phyloP scores from a whole-genome alignment of 257 asterid species.

The Nicotiana tomentosiformis region DNA sequence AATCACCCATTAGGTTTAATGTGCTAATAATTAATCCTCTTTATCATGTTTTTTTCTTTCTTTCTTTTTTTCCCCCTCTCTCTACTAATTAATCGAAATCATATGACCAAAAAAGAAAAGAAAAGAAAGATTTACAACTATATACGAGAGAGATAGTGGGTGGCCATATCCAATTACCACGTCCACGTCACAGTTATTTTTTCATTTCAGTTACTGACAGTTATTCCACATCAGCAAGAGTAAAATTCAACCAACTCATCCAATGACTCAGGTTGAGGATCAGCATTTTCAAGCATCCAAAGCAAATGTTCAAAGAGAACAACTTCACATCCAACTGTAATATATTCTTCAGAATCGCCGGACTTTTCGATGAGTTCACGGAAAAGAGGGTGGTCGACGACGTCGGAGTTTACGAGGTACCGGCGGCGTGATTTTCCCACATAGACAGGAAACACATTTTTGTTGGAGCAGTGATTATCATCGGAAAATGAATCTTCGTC shows the following conservation, averaged over 20 bases:
- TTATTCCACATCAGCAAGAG: constrained; percentile 43
- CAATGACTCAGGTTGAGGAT: constrained; percentile 79
- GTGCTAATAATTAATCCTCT: background rate
- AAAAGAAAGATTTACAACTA: constrained; percentile 27
- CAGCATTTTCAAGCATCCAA: constrained; percentile 80
- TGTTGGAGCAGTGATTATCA: background rate
- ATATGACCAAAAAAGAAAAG: background rate
- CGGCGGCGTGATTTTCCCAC: constrained; percentile 91
- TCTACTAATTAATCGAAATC: constrained; percentile 17
- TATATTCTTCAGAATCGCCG: constrained; percentile 22
- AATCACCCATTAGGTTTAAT: background rate
- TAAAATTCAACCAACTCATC: constrained; percentile 71
- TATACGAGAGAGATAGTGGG: constrained; percentile 25
- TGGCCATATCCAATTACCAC: constrained; percentile 19
- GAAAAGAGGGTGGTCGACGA: constrained; percentile 74
- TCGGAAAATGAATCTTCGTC: background rate
- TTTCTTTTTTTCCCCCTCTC: background rate
- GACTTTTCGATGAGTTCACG: constrained; percentile 64
- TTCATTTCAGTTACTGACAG: constrained; percentile 16
- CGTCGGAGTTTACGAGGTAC: constrained; percentile 67
- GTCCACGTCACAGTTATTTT: constrained; percentile 11
- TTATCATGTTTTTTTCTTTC: background rate
- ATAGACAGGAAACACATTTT: constrained; percentile 51
- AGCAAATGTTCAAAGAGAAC: constrained; percentile 88
- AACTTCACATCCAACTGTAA: constrained; percentile 75